phyloP scores from a whole-genome alignment of 2,329 filamentous ascomycete genomes.

The Monosporascus sp. region DNA sequence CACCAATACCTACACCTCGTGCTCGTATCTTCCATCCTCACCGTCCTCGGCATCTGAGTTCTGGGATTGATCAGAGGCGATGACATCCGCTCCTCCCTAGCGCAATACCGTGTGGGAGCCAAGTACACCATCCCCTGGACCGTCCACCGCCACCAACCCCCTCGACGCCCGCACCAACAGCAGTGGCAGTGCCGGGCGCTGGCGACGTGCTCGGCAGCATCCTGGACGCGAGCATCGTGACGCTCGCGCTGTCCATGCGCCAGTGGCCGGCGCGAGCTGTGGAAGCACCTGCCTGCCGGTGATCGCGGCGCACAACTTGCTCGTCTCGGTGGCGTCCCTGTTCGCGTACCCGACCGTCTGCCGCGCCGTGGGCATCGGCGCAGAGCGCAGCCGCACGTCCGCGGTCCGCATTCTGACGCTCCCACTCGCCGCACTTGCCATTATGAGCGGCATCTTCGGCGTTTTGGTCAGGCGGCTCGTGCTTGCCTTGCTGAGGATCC shows the following conservation, averaged over 20 bases:
- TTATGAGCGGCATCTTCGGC: constrained; percentile 54
- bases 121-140: constrained; percentile 49
- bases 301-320: constrained; percentile 48
- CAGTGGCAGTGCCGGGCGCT: constrained; percentile 39
- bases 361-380: constrained; percentile 47
- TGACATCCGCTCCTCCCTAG: constrained; percentile 34
- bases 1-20: constrained; percentile 52
- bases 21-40: constrained; percentile 47
- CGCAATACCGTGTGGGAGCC: constrained; percentile 44
- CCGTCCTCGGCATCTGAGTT: constrained; percentile 47
- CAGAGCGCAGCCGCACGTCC: constrained; percentile 48
- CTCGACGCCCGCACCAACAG: constrained; percentile 18
- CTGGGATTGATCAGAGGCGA: constrained; percentile 41
- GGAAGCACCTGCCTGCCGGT: constrained; percentile 46
- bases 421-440: constrained; percentile 54
- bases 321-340: constrained; percentile 46
- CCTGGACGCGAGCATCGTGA: constrained; percentile 53
- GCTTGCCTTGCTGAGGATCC: constrained; percentile 44
- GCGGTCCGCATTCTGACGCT: constrained; percentile 52
- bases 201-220: constrained; percentile 50
- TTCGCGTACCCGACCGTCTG: constrained; percentile 54
- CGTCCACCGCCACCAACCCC: no score
- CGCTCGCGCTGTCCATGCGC: constrained; percentile 56
- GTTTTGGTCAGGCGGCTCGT: constrained; percentile 48
- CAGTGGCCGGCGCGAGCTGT: constrained; percentile 53